Evolutionary conservation across 805 yeast species (phyloP).

Genomic region (Pichia paraexigua): DNA sequence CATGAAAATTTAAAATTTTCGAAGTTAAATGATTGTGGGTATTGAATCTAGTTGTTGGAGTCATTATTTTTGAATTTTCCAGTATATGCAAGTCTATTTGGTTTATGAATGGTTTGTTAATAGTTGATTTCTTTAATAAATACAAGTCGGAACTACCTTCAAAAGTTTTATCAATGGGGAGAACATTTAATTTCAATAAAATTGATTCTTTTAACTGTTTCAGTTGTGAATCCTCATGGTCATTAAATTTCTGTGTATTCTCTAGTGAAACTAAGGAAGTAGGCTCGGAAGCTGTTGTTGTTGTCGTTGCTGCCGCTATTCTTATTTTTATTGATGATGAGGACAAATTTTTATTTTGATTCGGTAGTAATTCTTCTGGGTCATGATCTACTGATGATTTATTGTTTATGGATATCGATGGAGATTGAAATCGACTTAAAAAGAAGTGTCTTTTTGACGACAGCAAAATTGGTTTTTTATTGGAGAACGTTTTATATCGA

Average conservation of each 20-base stretch:
- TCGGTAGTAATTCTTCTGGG: neutral
- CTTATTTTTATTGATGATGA: too few relatives aligned
- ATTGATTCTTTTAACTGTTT: neutral
- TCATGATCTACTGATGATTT: neutral
- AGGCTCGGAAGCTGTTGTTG: neutral
- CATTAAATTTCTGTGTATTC: neutral
- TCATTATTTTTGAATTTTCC: neutral
- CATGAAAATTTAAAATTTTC: neutral
- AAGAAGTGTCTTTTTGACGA: neutral
- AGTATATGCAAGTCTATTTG: neutral
- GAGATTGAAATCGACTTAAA: neutral
- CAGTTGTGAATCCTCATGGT: neutral
- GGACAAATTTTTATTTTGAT: neutral
- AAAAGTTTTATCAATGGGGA: neutral
- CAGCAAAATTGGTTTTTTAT: neutral
- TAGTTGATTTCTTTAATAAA: neutral
- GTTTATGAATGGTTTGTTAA: neutral
- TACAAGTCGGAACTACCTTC: neutral
- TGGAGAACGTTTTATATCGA: neutral
- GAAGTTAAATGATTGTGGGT: neutral
- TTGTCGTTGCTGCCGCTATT: too few relatives aligned
- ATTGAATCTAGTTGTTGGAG: neutral
- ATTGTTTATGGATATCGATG: neutral
- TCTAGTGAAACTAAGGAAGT: neutral
- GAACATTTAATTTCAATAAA: neutral